Evolutionary conservation across 2,329 filamentous ascomycete species (phyloP), one percentile per base, ranked within the genome.

Genomic region (Colletotrichum filicis): DNA sequence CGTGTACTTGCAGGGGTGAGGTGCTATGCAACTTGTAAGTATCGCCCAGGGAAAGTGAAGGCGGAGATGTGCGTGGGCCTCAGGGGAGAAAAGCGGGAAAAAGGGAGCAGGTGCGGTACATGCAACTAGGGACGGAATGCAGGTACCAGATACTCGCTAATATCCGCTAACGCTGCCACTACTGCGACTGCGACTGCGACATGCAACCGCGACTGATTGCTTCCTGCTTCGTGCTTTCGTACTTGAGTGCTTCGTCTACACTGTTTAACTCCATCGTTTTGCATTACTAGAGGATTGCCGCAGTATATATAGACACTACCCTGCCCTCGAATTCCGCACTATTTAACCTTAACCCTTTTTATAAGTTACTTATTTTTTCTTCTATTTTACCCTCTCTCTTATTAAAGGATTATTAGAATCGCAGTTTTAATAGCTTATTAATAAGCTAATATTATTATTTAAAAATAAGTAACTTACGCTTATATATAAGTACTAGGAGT

Each of bases 81-180:
- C 35, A 66, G 57, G 56, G 66, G 66, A 56, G 32, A 66, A 53
- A 65, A 57, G 66, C 70, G 70, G 70, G 60, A 57, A 70, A 73
- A 57, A 71, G 67, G 56, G 60, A 73, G 71, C 49, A 35, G 71
- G 32, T 57, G 56, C 55, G 55, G 71, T 73, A 71, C 71, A 71
- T 66, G 71, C 66, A 71, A 46, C 71, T 60, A 61, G 66, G 5
- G 6, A 61, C 56, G 60, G 60, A 61, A 73, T 73, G 71, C 71
- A 73, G 71, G 71, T 73, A 73, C 71, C 66, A 62, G 60, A 66
- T 73, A 71, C 66, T 70, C 66, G 66, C 67, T 65, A 42, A 73
- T 66, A 66, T 69, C 66, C 70, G 55, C 66, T 73, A 68, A 71
- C 49, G 66, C 66, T 66, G 71, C 67, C 60, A 58, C 60, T 57